A percentile compares a stretch with the other conserved stretches of the same genome.
These are phyloP conservation scores for Aspergillus bertholletiae DNA, from an alignment of 495 filamentous ascomycete genomes.

Conservation along the genomic window DNA sequence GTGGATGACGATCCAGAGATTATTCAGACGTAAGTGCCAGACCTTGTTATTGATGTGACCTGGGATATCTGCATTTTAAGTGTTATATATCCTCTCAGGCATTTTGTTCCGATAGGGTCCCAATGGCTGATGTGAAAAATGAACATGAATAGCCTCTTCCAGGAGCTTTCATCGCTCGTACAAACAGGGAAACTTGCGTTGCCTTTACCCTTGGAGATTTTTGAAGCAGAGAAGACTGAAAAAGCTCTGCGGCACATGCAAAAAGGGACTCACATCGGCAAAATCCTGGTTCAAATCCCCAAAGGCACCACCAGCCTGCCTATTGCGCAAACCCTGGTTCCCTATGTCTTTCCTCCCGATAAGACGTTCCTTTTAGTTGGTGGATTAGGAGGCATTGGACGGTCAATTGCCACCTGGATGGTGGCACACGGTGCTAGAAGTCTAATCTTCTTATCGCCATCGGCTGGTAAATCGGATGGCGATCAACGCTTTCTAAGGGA, in stretches of 20 bases:
- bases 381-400: conserved; percentile 56
- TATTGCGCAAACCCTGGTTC: background rate
- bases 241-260: conserved; percentile 49
- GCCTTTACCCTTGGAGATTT: background rate
- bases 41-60: too few relatives aligned
- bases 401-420: conserved; percentile 56
- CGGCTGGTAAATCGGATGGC: conserved; percentile 9
- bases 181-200: conserved; percentile 30
- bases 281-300: conserved; percentile 23
- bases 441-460: conserved; percentile 44
- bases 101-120: background rate
- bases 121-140: too few relatives aligned
- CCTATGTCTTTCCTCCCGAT: conserved; percentile 4
- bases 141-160: background rate
- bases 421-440: conserved; percentile 50
- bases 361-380: conserved; percentile 41
- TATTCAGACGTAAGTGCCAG: background rate
- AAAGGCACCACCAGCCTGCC: conserved; percentile 1
- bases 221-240: conserved; percentile 35
- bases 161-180: conserved; percentile 28
- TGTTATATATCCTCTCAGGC: background rate
- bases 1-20: background rate
- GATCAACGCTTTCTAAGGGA: conserved; percentile 32
- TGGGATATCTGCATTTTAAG: background rate
- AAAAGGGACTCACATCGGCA: conserved; percentile 33